Evolutionary conservation across 495 filamentous ascomycete species (phyloP), one percentile per base, ranked within the genome.

Genomic region (Astrothelium subdiscretum): DNA sequence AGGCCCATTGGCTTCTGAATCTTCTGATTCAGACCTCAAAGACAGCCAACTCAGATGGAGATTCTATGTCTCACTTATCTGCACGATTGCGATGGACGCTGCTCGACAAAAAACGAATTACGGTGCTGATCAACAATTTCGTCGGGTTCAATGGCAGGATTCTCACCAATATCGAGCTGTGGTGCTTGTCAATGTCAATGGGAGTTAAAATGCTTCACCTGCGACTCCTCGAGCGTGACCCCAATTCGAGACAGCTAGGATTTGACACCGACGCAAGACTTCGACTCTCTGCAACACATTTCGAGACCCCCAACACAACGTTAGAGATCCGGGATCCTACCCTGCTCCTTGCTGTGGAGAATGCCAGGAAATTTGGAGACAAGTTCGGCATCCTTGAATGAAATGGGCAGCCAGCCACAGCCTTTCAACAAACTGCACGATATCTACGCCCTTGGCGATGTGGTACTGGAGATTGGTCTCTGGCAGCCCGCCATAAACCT

Each of bases 381-480:
- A 63, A 13, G 68, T 31, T n/a, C 67, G 66, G 61, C 60, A 52
- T 20, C 52, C 12, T 48, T 48, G 43, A 48, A n/a, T 48, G 43
- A n/a, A 20, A 48, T 5, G 43, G 43, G 20, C 5, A 48, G n/a
- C 43, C 43, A 48, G 43, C 43, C 66, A 69, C n/a, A 57, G 10
- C 35, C 38, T 0, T 74, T 74, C 60, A 69, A 51, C 54, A 71
- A 72, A 57, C 42, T 68, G 13, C 69, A 74, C 62, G 74, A 76
- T 64, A 75, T 74, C 22, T 76, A 76, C 57, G 66, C 59, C 29
- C 40, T 74, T 11, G 66, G 68, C 27, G 66, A 68, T 11, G 65
- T 69, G 27, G 44, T 74, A n/a, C 64, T 75, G 2, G 73, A 75
- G 44, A 72, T 72, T n/a, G 71, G 70, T 32, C 42, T 54, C n/a